Percentiles rank a stretch among this genome's conserved stretches.
phyloP scores from a whole-genome alignment of 345 rosid species.

The Mallotus nudiflorus region DNA sequence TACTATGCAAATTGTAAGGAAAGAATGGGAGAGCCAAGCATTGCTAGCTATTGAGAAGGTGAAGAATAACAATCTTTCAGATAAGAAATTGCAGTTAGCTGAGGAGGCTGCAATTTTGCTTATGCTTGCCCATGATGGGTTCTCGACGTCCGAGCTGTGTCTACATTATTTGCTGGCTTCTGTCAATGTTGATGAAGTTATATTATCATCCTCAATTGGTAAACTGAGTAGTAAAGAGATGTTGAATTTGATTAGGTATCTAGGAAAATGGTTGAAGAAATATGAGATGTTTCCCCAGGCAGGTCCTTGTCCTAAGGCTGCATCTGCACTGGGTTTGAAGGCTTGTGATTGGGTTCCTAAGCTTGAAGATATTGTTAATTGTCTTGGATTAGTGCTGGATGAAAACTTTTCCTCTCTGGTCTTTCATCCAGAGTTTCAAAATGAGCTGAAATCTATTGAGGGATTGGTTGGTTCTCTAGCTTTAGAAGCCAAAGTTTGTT shows the following conservation, averaged over 20 bases:
- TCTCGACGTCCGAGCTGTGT: constrained; percentile 66
- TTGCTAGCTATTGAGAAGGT: constrained; percentile 54
- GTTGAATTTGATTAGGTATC: constrained; percentile 53
- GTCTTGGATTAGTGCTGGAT: constrained; percentile 64
- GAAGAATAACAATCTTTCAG: constrained; percentile 31
- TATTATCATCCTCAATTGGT: constrained; percentile 55
- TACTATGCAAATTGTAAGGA: constrained; percentile 58
- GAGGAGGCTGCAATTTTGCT: constrained; percentile 74
- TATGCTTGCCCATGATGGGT: constrained; percentile 83
- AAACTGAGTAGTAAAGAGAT: constrained; percentile 69
- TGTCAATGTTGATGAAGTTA: constrained; percentile 52
- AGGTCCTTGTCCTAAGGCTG: constrained; percentile 67
- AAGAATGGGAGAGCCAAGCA: constrained; percentile 74
- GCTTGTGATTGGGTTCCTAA: constrained; percentile 81
- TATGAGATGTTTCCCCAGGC: constrained; percentile 77
- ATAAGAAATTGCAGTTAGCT: constrained; percentile 42
- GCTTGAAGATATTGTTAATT: constrained; percentile 61
- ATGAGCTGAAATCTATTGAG: constrained; percentile 60
- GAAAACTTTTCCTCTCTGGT: constrained; percentile 73
- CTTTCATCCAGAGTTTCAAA: constrained; percentile 61
- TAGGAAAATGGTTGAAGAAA: constrained; percentile 82
- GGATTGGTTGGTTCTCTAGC: constrained; percentile 54
- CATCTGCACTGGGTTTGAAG: constrained; percentile 46
- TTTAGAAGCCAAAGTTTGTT: constrained; percentile 59
- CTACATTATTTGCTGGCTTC: constrained; percentile 72